Evolutionary conservation across 2,329 filamentous ascomycete species (phyloP), one percentile per base, ranked within the genome.

Genomic region (Fusarium transvaalense): DNA sequence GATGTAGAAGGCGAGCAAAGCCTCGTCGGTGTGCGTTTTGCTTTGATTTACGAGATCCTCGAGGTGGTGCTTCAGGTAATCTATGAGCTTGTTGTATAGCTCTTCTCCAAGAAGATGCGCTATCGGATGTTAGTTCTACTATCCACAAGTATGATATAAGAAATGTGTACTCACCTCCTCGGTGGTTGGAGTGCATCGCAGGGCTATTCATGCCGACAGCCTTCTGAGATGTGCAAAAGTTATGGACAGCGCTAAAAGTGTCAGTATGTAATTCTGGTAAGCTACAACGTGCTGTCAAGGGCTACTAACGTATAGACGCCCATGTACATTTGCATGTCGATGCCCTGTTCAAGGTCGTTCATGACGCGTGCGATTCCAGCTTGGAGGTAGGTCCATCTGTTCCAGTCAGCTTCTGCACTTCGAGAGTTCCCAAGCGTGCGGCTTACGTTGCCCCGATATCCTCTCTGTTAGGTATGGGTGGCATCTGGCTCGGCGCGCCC

Each of bases 161-260:
- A 19, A 41, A 39, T 39, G 25, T 54, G 37, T 41, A 71, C 78
- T 45, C 83, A 89, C 92, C 92, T 79, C 94, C 94, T 67, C 79
- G 78, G 74, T 83, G 77, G 59, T 76, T 79, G 4, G 76, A 75
- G n/a, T 79, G 76, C 75, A 79, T 79, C 25, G 77, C 75, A n/a
- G 78, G 77, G 15, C 77, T 76, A 15, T 80, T 81, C 53, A 87
- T 84, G n/a, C 88, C 87, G 43, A 94, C 89, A 2, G 93, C 93
- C 79, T 98, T 98, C 80, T 98, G 96, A 25, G 96, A 97, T 58
- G 96, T 99, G 80, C 96, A 99, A 81, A 99, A 99, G 83, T 99
- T 97, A 83, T 99, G 96, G 50, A 99, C 96, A 64, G 94, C 94
- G 54, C 86, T 94, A 78, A 50, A 45, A 45, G 38, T 21, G 75